These are phyloP conservation scores for Pseudogymnoascus sp. DNA, from an alignment of 2,329 filamentous ascomycete genomes.

Conservation along the genomic window DNA sequence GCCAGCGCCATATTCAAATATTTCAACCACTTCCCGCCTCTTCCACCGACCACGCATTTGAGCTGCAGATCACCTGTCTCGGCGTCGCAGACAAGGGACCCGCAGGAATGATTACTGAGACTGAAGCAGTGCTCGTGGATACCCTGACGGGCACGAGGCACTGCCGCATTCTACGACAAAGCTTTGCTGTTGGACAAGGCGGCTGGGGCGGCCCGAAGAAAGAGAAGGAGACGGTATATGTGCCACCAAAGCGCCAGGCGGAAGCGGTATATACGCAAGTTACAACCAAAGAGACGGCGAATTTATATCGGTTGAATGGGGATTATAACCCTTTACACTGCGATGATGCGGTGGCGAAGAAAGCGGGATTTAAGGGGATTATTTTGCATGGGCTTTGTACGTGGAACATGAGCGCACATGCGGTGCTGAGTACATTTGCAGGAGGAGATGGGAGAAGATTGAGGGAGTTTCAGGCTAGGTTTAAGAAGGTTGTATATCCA, in stretches of 20 bases:
- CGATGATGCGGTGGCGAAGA: conserved; percentile 35
- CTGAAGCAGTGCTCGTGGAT: conserved; percentile 35
- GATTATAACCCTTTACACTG: conserved; percentile 44
- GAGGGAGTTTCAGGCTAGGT: conserved; percentile 38
- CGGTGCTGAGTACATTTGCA: conserved; percentile 35
- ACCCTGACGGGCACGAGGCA: conserved; percentile 33
- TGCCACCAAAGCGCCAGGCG: conserved; percentile 30
- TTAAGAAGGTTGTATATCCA: conserved; percentile 41
- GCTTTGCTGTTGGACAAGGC: conserved; percentile 40
- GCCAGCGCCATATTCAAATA: conserved; percentile 36
- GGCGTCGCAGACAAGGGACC: conserved; percentile 40
- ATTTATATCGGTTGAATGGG: conserved; percentile 40
- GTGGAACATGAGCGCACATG: conserved; percentile 41
- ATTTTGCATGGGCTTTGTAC: conserved; percentile 42
- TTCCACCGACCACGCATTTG: conserved; percentile 32
- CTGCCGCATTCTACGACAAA: conserved; percentile 33
- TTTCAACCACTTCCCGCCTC: conserved; percentile 31
- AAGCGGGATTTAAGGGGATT: conserved; percentile 38
- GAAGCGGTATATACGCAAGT: conserved; percentile 33
- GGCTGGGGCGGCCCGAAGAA: conserved; percentile 39
- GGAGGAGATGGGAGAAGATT: conserved; percentile 35
- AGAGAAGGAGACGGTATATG: conserved; percentile 28
- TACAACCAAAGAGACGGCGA: conserved; percentile 34
- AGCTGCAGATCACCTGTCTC: conserved; percentile 35
- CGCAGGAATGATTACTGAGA: conserved; percentile 37